These are phyloP conservation scores for Backusella tarrabulga DNA, from an alignment of 192 early-diverging fungal genomes.

Conservation along the genomic window DNA sequence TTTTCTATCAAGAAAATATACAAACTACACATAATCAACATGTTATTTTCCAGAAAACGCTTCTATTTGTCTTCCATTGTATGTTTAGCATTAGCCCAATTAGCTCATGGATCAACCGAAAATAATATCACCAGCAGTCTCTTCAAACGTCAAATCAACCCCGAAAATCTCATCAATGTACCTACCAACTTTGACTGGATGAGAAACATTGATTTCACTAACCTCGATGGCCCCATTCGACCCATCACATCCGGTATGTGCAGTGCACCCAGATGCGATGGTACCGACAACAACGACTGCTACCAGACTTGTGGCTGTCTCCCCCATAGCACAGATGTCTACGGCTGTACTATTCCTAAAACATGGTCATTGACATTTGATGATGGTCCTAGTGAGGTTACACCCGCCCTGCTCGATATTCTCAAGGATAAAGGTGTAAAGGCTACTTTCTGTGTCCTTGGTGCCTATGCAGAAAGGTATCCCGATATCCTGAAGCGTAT, in stretches of 20 bases:
- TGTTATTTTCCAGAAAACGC: background rate
- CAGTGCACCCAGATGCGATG: conserved; percentile 26
- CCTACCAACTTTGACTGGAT: background rate
- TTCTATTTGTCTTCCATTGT: background rate
- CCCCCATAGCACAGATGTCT: conserved; percentile 17
- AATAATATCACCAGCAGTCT: background rate
- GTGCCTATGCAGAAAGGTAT: conserved; percentile 45
- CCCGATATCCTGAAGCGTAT: conserved; percentile 48
- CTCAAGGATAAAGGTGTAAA: conserved; percentile 53
- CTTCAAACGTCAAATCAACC: background rate
- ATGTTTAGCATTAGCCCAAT: background rate
- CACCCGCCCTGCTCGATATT: conserved; percentile 48
- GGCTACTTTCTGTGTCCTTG: conserved; percentile 71
- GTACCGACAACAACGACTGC: conserved; percentile 31
- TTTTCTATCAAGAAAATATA: background rate
- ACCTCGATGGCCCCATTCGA: background rate
- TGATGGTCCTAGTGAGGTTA: conserved; percentile 54
- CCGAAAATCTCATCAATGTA: background rate
- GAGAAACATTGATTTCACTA: background rate
- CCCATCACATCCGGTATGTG: conserved; percentile 27
- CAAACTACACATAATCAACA: background rate
- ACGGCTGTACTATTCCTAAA: conserved; percentile 19
- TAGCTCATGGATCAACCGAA: background rate
- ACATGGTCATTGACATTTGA: conserved; percentile 53
- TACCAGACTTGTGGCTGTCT: conserved; percentile 33